phyloP scores from a whole-genome alignment of 1,284 basidiomycete species.

The Ustilago lituana region DNA sequence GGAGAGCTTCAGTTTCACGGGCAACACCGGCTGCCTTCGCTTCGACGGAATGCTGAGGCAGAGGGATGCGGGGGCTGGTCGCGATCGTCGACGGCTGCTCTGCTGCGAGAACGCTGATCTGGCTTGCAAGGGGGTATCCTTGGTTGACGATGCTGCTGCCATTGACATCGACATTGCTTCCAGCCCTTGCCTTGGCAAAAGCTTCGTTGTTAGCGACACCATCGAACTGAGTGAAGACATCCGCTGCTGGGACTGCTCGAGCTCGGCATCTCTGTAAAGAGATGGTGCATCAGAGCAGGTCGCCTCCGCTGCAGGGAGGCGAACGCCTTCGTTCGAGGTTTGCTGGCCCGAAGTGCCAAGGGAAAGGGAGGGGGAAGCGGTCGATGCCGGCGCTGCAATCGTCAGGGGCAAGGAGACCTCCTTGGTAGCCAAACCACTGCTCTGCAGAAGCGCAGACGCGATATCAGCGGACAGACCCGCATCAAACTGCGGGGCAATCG shows the following conservation, averaged over 20 bases:
- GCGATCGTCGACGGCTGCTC: conserved; percentile 41
- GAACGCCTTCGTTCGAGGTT: conserved; percentile 53
- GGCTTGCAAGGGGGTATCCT: conserved; percentile 30
- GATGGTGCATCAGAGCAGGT: conserved; percentile 51
- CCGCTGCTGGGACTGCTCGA: conserved; percentile 62
- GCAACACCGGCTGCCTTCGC: conserved; percentile 32
- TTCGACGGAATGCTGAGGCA: conserved; percentile 36
- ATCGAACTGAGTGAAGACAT: conserved; percentile 45
- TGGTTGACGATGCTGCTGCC: conserved; percentile 58
- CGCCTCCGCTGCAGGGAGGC: conserved; percentile 67
- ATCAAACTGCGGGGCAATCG: conserved; percentile 28
- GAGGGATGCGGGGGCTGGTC: conserved; percentile 25
- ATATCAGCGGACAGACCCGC: conserved; percentile 28
- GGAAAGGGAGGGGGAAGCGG: conserved; percentile 38
- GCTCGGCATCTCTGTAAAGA: conserved; percentile 34
- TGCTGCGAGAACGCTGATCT: conserved; percentile 25
- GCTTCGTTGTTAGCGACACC: conserved; percentile 20
- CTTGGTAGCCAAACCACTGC: conserved; percentile 25
- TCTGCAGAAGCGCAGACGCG: conserved; percentile 31
- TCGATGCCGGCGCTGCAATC: conserved; percentile 58
- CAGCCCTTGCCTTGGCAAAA: conserved; percentile 17
- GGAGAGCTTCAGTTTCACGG: conserved; percentile 54
- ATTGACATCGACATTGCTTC: conserved; percentile 46
- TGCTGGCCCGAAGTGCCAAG: conserved; percentile 24
- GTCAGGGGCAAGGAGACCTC: conserved; percentile 31